These are phyloP conservation scores for Imleria badia DNA, from an alignment of 768 basidiomycete genomes.

Conservation along the genomic window DNA sequence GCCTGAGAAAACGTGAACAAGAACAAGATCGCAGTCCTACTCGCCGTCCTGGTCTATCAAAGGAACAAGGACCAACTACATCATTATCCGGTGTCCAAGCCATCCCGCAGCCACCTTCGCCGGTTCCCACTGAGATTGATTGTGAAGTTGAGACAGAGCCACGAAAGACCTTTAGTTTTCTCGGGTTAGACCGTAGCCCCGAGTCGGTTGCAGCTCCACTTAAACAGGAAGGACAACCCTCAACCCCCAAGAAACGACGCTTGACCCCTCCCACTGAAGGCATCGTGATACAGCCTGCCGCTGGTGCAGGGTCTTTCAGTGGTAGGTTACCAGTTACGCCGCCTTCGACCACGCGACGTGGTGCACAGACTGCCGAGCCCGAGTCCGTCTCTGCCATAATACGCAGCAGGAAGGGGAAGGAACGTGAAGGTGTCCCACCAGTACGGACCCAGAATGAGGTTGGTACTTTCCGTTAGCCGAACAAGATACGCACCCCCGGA, in stretches of 20 bases:
- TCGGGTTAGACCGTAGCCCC: conserved; percentile 22
- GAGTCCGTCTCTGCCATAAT: background rate
- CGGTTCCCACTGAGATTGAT: conserved; percentile 25
- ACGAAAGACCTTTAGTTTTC: conserved; percentile 22
- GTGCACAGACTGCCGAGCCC: background rate
- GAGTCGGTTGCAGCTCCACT: background rate
- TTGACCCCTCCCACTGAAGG: background rate
- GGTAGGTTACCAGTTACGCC: conserved; percentile 23
- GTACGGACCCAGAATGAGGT: conserved; percentile 10
- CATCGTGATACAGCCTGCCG: background rate
- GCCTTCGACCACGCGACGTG: conserved; percentile 25
- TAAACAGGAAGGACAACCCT: conserved; percentile 18
- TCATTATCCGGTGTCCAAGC: background rate
- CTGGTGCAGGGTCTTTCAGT: background rate
- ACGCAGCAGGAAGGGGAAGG: conserved; percentile 29
- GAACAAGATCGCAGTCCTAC: conserved; percentile 14
- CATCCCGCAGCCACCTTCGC: conserved; percentile 26
- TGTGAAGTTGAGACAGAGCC: conserved; percentile 15
- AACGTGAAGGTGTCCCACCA: conserved; percentile 12
- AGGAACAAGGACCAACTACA: conserved; percentile 1
- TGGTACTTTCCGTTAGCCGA: conserved; percentile 1
- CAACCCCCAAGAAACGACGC: conserved; percentile 26
- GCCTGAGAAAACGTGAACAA: conserved; percentile 15
- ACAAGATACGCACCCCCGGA: background rate
- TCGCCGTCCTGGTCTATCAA: conserved; percentile 5